Percentiles rank a stretch among this genome's conserved stretches.
These are phyloP conservation scores for Geotrichum citri-aurantii DNA, from an alignment of 1,139 yeast species.

Conservation along the genomic window DNA sequence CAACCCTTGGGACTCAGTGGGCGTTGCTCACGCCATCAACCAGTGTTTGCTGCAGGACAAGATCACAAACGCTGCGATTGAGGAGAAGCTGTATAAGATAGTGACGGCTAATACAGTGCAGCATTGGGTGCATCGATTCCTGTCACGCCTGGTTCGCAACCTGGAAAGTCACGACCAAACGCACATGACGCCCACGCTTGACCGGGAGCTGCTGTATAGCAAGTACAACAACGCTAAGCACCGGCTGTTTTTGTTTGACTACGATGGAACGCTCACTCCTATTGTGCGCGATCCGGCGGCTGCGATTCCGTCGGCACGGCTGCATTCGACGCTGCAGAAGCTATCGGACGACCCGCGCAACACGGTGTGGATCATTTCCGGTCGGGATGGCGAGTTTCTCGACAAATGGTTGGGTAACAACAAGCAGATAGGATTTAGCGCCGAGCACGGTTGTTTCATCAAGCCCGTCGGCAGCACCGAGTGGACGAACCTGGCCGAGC, in stretches of 20 bases:
- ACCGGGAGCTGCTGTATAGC: constrained; percentile 53
- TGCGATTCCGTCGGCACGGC: constrained; percentile 81
- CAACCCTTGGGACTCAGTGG: constrained; percentile 76
- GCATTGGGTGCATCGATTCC: constrained; percentile 66
- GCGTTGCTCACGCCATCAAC: constrained; percentile 80
- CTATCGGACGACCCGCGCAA: constrained; percentile 73
- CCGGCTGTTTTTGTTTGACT: constrained; percentile 84
- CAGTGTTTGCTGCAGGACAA: constrained; percentile 48
- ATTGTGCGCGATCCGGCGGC: constrained; percentile 97
- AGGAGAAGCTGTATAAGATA: constrained; percentile 47
- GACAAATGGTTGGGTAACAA: constrained; percentile 77
- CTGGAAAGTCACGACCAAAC: constrained; percentile 41
- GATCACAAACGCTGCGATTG: constrained; percentile 33
- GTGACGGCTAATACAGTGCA: constrained; percentile 74
- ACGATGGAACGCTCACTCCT: constrained; percentile 95
- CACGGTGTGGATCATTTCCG: constrained; percentile 91
- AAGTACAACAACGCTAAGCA: constrained; percentile 53
- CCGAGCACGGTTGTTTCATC: constrained; percentile 97
- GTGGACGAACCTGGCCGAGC: constrained; percentile 83
- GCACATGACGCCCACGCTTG: constrained; percentile 78
- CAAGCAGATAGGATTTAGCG: constrained; percentile 70
- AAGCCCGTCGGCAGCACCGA: constrained; percentile 52
- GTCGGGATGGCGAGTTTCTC: constrained; percentile 87
- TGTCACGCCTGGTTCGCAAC: constrained; percentile 50
- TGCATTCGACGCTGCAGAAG: constrained; percentile 53